A percentile compares a stretch with the other conserved stretches of the same genome.
phyloP scores from a whole-genome alignment of 2,329 filamentous ascomycete genomes.

The Penicillium sp. region DNA sequence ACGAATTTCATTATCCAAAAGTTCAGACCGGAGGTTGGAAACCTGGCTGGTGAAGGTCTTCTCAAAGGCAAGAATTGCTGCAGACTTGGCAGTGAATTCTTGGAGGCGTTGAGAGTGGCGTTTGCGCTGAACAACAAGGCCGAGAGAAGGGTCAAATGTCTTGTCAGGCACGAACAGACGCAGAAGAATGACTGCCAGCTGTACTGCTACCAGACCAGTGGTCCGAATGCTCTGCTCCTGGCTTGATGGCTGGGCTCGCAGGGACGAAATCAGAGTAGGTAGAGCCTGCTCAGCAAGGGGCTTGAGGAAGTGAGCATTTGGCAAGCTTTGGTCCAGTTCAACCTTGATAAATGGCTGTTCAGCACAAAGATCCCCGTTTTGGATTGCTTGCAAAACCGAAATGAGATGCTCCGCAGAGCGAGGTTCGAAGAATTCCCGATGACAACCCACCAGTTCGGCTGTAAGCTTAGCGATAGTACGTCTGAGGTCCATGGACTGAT shows the following conservation, averaged over 20 bases:
- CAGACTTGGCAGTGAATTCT: constrained; percentile 57
- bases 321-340: constrained; percentile 21
- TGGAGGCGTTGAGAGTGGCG: constrained; percentile 57
- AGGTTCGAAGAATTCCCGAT: constrained; percentile 35
- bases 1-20: constrained; percentile 61
- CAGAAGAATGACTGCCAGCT: constrained; percentile 71
- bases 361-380: constrained; percentile 19
- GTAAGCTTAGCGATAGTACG: constrained; percentile 44
- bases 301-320: constrained; percentile 38
- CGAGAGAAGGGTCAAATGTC: constrained; percentile 74
- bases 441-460: constrained; percentile 34
- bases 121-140: constrained; percentile 61
- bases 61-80: constrained; percentile 65
- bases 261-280: constrained; percentile 27
- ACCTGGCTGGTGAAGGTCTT: constrained; percentile 64
- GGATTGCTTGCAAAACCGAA: constrained; percentile 24
- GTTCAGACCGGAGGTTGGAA: constrained; percentile 63
- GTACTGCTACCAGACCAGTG: constrained; percentile 66
- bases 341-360: constrained; percentile 14
- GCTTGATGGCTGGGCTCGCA: constrained; percentile 16
- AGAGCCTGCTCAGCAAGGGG: constrained; percentile 30
- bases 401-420: constrained; percentile 26
- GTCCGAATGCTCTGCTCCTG: constrained; percentile 28
- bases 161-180: constrained; percentile 82
- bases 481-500: constrained; percentile 53